Evolutionary conservation across 768 basidiomycete species (phyloP), one percentile per base, ranked within the genome.

Genomic region (Hericium coralloides): DNA sequence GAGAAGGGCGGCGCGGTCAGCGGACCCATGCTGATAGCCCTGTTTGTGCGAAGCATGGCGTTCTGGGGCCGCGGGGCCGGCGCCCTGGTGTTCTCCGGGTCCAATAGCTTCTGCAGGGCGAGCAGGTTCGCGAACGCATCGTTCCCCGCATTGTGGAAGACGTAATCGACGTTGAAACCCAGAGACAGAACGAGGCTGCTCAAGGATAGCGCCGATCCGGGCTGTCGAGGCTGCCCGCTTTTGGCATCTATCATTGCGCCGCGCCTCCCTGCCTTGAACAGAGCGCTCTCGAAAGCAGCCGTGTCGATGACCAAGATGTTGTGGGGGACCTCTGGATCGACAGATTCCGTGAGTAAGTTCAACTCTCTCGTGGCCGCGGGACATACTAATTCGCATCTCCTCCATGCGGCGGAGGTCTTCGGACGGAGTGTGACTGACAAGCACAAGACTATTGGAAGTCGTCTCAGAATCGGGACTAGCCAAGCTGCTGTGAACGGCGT

Each of bases 321-420:
- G 63, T 80, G 80, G 0, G 89, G 90, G 23, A 92, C 68, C 69
- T 82, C 89, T 91, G 64, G 52, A 26, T 43, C 26, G 50, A 17
- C 12, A n/a, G 49, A 41, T 57, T 38, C 18, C 38, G 47, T 52
- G 52, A 45, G 52, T 38, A 49, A 49, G 25, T 39, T 17, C 25
- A 51, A 52, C 48, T 38, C 57, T 41, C 39, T 18, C 9, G 31
- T 23, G 25, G 4, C 52, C 25, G 55, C 49, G 39, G 57, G 43
- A 69, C 87, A 65, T 65, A 91, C 89, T 86, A 65, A 91, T 87
- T 70, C 82, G 84, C 80, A 91, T 84, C 49, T 90, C 87, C 53
- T 88, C 85, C 38, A 92, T 73, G 17, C 82, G 76, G 41, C 79
- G 73, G 14, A 91, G 69, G 60, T 84, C 78, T 2, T 75, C 76